These are phyloP conservation scores for Eutypella sp. DNA, from an alignment of 2,329 filamentous ascomycete genomes.

Conservation along the genomic window DNA sequence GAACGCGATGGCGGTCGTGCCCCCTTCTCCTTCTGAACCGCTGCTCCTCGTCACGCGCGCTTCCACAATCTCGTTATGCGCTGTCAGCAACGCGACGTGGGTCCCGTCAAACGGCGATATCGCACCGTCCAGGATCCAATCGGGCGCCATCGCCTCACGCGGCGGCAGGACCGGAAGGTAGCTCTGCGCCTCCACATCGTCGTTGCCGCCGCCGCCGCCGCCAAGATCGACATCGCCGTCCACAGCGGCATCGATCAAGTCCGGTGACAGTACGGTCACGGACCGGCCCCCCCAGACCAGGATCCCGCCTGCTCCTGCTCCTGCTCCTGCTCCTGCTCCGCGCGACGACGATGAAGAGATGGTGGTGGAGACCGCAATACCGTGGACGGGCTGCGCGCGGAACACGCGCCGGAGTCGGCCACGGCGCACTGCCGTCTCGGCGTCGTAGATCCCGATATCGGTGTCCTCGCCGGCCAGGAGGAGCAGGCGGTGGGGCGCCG, in stretches of 20 bases:
- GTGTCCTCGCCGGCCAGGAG: conserved; percentile 58
- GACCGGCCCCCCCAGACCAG: conserved; percentile 68
- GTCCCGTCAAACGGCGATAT: too few species aligned
- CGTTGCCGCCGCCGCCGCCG: background rate
- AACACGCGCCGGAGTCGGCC: conserved; percentile 54
- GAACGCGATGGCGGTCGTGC: conserved; percentile 31
- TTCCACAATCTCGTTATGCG: too few species aligned
- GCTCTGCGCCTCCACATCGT: too few species aligned
- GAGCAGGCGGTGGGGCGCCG: too few species aligned
- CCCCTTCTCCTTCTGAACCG: conserved; percentile 15
- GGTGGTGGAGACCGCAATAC: conserved; percentile 45
- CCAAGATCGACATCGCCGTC: conserved; percentile 22
- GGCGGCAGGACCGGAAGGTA: too few species aligned
- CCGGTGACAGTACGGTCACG: conserved; percentile 39
- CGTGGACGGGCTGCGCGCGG: conserved; percentile 66
- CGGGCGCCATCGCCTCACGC: too few species aligned
- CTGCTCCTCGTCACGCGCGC: too few species aligned
- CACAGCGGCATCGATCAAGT: conserved; percentile 29
- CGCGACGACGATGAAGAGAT: background rate
- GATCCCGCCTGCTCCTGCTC: conserved; percentile 30
- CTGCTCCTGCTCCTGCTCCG: background rate
- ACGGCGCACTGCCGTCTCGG: conserved; percentile 29
- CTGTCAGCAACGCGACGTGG: too few species aligned
- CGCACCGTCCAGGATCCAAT: too few species aligned
- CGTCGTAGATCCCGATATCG: conserved; percentile 49